Conservation (phyloP, 2,329 filamentous ascomycete genomes). For the Phialemonium atrogriseum region DNA sequence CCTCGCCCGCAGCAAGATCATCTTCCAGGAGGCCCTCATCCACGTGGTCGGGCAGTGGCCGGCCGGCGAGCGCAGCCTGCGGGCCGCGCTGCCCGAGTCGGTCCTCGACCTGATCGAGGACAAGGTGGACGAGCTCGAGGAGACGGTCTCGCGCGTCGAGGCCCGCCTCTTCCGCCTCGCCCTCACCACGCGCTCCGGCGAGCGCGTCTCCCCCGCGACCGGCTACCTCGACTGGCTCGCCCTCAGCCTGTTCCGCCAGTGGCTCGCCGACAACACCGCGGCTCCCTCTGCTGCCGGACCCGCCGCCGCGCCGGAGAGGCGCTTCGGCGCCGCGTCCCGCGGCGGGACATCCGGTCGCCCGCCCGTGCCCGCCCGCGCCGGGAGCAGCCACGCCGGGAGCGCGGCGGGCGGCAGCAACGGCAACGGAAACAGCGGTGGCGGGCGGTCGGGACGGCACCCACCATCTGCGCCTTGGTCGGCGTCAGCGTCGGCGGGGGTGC, state of each 20-base stretch:
- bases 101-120: conserved; percentile 90
- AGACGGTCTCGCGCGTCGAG: conserved; percentile 72
- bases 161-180: conserved; percentile 73
- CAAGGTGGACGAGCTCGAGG: conserved; percentile 86
- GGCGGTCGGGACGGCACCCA: background rate
- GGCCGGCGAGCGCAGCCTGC: conserved; percentile 66
- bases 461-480: conserved; percentile 18
- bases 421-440: conserved; percentile 10
- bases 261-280: conserved; percentile 84
- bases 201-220: conserved; percentile 71
- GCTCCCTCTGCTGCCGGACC: conserved; percentile 59
- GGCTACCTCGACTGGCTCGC: conserved; percentile 86
- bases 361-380: conserved; percentile 10
- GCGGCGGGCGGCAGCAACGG: conserved; percentile 8
- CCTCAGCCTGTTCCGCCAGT: conserved; percentile 81
- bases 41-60: conserved; percentile 97
- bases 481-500: conserved; percentile 24
- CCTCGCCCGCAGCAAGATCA: conserved; percentile 72
- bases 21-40: conserved; percentile 80
- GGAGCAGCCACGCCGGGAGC: conserved; percentile 10
- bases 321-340: conserved; percentile 8
- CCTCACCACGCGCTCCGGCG: conserved; percentile 69
- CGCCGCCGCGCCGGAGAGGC: conserved; percentile 28
- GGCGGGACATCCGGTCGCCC: no score
- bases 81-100: conserved; percentile 60